phyloP scores from a whole-genome alignment of 2,329 filamentous ascomycete species.

The Ciborinia camelliae region DNA sequence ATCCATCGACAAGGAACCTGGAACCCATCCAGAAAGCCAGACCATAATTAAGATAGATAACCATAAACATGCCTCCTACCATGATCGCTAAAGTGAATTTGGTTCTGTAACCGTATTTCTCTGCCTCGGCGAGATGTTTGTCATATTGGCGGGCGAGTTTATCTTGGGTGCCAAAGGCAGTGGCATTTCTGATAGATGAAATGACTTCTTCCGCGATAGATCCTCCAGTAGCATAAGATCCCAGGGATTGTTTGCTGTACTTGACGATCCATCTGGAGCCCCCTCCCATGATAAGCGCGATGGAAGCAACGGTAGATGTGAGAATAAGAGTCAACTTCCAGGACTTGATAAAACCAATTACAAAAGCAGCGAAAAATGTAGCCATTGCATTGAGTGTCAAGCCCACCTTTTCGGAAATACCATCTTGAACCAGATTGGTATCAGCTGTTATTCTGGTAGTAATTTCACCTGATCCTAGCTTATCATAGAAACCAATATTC shows the following conservation, averaged over 20 bases:
- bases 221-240: slow-evolving; percentile 79
- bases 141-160: slow-evolving; percentile 88
- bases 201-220: slow-evolving; percentile 92
- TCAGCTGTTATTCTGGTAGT: slow-evolving; percentile 93
- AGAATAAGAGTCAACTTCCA: slow-evolving; percentile 94
- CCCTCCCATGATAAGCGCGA: slow-evolving; percentile 72
- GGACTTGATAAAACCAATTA: slow-evolving; percentile 86
- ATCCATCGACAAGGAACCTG: slow-evolving; percentile 64
- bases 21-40: slow-evolving; percentile 87
- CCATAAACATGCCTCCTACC: slow-evolving; percentile 77
- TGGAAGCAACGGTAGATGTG: slow-evolving; percentile 73
- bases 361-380: slow-evolving; percentile 82
- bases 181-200: slow-evolving; percentile 86
- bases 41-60: slow-evolving; percentile 84
- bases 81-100: slow-evolving; percentile 72
- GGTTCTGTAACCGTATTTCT: slow-evolving; percentile 71
- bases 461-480: slow-evolving; percentile 86
- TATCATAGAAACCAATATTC: slow-evolving; percentile 92
- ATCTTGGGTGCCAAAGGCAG: slow-evolving; percentile 90
- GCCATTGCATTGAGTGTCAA: slow-evolving; percentile 72
- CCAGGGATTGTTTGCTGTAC: slow-evolving; percentile 73
- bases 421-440: slow-evolving; percentile 89
- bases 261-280: slow-evolving; percentile 74
- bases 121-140: slow-evolving; percentile 65
- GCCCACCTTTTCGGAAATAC: slow-evolving; percentile 85